Percentiles rank a stretch among this genome's conserved stretches.
Evolutionary conservation across 2,329 filamentous ascomycete genomes (phyloP).

Genomic region (Sphaerulina vaccinii): DNA sequence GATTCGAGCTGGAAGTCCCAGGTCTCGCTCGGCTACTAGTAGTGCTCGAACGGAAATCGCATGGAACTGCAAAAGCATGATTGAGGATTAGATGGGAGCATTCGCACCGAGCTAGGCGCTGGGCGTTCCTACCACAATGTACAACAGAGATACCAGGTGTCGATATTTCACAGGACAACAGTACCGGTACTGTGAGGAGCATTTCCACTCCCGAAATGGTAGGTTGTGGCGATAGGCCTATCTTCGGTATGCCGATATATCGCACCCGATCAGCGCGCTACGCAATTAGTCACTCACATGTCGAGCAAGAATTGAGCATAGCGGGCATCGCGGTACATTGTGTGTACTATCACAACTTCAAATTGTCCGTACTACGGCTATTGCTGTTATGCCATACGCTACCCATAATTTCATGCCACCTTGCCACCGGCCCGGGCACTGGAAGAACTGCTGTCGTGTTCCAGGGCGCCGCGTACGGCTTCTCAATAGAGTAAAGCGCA

Average conservation of each 20-base stretch:
- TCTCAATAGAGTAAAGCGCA: background rate
- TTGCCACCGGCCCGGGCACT: background rate
- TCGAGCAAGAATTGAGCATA: too few relatives aligned
- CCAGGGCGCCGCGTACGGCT: background rate
- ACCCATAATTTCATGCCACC: too few relatives aligned
- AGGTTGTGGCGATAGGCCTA: conserved; percentile 2
- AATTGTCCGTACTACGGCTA: background rate
- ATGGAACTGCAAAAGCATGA: background rate
- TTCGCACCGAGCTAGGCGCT: conserved; percentile 12
- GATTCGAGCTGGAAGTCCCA: conserved; percentile 33
- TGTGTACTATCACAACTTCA: too few relatives aligned
- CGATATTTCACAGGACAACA: conserved; percentile 1
- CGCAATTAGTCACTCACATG: too few relatives aligned
- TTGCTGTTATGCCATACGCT: background rate
- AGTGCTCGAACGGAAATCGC: background rate
- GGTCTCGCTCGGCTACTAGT: conserved; percentile 31
- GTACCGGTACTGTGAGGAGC: background rate
- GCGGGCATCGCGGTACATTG: too few relatives aligned
- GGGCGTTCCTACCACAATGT: conserved; percentile 7
- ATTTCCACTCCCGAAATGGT: background rate
- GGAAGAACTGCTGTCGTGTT: background rate
- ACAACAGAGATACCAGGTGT: conserved; percentile 9
- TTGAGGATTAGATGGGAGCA: background rate
- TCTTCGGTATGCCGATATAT: conserved; percentile 4
- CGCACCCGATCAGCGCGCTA: background rate